Evolutionary conservation across 352 stramenopile genomes (phyloP).

Genomic region (Phytophthora pinifolia): DNA sequence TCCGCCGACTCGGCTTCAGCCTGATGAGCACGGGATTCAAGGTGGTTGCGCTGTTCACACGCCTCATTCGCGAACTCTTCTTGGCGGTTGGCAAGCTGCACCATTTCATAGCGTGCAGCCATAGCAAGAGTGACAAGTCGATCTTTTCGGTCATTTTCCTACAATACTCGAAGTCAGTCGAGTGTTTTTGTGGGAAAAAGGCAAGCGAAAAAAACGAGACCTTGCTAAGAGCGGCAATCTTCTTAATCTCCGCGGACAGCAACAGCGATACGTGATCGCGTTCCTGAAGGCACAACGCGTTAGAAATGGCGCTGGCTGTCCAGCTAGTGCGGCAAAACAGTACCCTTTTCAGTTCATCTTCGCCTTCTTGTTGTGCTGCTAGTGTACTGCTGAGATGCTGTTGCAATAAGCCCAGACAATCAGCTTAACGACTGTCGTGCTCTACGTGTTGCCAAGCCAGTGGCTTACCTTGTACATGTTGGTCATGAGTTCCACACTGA

Average conservation of each 20-base stretch:
- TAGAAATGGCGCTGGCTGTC: neutral
- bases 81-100: conserved; percentile 48
- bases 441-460: neutral
- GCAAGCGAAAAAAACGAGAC: conserved; percentile 15
- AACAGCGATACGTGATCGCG: conserved; percentile 50
- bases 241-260: conserved; percentile 73
- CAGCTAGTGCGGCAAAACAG: too few relatives aligned
- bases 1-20: conserved; percentile 40
- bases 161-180: neutral
- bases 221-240: conserved; percentile 67
- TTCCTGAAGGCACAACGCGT: conserved; percentile 30
- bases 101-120: conserved; percentile 74
- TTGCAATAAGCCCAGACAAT: neutral
- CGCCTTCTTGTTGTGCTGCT: conserved; percentile 48
- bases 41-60: conserved; percentile 20
- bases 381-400: conserved; percentile 54
- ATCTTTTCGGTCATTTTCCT: conserved; percentile 74
- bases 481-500: conserved; percentile 84
- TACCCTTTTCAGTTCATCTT: conserved; percentile 60
- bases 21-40: conserved; percentile 29
- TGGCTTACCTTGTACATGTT: conserved; percentile 85
- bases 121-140: conserved; percentile 76
- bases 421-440: neutral
- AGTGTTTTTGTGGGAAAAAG: too few relatives aligned
- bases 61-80: conserved; percentile 40